Base-by-base conservation (phyloP, 1,284 basidiomycete species). In the Cryptococcus sp. region DNA sequence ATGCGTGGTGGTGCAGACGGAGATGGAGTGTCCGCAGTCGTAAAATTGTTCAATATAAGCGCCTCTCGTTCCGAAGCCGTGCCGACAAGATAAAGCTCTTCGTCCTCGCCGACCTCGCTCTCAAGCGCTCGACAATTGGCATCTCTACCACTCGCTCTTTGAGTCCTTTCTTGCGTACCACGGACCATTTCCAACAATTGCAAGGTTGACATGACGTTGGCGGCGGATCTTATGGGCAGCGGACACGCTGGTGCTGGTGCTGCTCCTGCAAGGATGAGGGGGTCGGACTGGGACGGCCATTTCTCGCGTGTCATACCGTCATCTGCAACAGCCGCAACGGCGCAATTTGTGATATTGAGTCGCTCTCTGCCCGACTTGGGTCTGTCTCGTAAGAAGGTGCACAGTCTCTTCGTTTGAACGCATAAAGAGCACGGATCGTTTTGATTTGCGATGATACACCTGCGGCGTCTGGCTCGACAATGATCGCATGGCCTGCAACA, bases 61-160 rank as follows among this genome's bases (percentile, higher is more conserved):
- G 62, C 62, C 41, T 64, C 62, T 17, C 62, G 52, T 51, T 64
- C 62, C 10, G 56, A 52, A 10, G 59, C 59, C 8, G 62, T 61
- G 1, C 59, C 59, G 2, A 61, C 55, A 20, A 61, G 54, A 48
- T 58, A 56, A 2, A 58, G 50, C 44, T 64, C 62, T 20, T 53
- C 49, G 19, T 64, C 59, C 2, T 60, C 55, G 8, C 37, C 56
- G 6, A 59, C 59, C 26, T 64, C 49, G 16, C 52, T 23, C 41
- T 62, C 60, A 17, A 62, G 50, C 19, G 60, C 57, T 34, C 29
- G 29, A 34, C 29, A 34, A 34, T 34, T 34, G 29, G 29, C 29
- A 34, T 34, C 29, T 34, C 29, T 34, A 34, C 29, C 29, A 34
- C 29, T 34, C 29, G 29, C 29, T 34, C 29, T 34, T 34, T 34